Evolutionary conservation across 2,329 filamentous ascomycete genomes (phyloP), one percentile per base, ranked within the genome.

Genomic region (Phialophora tarda): DNA sequence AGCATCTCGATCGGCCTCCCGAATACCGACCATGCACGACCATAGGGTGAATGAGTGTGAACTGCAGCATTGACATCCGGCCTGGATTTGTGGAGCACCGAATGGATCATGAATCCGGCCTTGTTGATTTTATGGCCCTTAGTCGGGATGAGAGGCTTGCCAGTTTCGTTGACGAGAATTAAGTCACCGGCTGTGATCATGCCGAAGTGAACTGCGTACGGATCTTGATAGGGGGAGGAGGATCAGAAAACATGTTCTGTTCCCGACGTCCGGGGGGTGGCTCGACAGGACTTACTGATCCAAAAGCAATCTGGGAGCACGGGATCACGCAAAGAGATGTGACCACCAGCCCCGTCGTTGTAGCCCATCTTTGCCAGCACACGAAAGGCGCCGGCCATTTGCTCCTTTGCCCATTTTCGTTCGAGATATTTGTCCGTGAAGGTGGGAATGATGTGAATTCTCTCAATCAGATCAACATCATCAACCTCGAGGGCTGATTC

Each of bases 131-230:
- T 72, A 12, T 34, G 32, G 12, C 79, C 74, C 6, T 79, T 77
- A 1, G 77, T 88, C 88, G 3, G 88, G 88, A 11, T 86, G 34
- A 91, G 84, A 26, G 91, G 83, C 26, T 85, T 78, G 1, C 89
- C 89, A 0, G 83, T 75, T 59, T 86, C 81, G 71, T 89, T 82
- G 1, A 91, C 88, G 17, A 84, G 85, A 62, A 91, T 89, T n/a
- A 91, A 81, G 69, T 91, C 88, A 0, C 86, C 88, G 0, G 83
- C 82, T 64, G 86, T 88, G 51, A 91, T 85, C 62, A 86, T 78
- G 5, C 84, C 84, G 77, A 89, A 90, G 2, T 85, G 82, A 1
- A 86, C 82, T 11, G 87, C 87, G 63, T 89, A 88, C 0, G 88
- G 88, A 70, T 90, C 56, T 34, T 38, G 30, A 24, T 32, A 32